Base-by-base conservation (phyloP, 345 rosid species). In the Atalantia buxifolia region DNA sequence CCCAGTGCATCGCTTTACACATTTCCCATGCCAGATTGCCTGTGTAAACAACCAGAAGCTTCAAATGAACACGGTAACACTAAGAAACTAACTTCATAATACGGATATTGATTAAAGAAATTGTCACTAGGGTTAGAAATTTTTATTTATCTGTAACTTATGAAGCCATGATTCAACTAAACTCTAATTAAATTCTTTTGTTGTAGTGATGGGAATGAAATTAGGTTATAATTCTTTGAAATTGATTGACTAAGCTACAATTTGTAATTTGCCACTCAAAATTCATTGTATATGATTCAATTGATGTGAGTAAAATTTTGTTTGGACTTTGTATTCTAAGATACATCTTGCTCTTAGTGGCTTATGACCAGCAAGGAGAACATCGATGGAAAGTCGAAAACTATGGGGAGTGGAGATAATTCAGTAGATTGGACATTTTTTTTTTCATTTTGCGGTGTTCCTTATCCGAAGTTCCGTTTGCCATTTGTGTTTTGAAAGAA, bases 1-100 rank as follows among this genome's bases (percentile, higher is more conserved):
- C 74, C 94, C 5, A 85, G 94, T 66, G 89, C 84, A 5, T 94
- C 98, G 1, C 90, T 92, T 30, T 94, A 92, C 89, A 91, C 95
- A 28, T 94, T 89, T 81, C 99, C 99, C 1, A 89, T 91, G 95
- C 99, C 99, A 2, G 98, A 96, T 78, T 96, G 97, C 81, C 90
- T 94, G 97, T 96, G 95, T 81, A 93, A 90, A 85, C 88, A 81
- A 69, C 75, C 86, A 16, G 86, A 85, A 72, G n/a, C 71, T 75
- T 65, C 9, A 42, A 57, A 76, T 30, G 72, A 61, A 70, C 64
- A 70, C 53, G 57, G 76, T 45, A 81, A 74, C 56, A 76, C 80
- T 5, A 79, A 50, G 24, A 79, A 48, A 77, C 75, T 1, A 65
- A 36, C 28, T 59, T 50, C 5, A 80, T 48, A 64, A 73, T 24